These are phyloP conservation scores for Lactarius indigo DNA, from an alignment of 768 basidiomycete species.

Conservation along the genomic window DNA sequence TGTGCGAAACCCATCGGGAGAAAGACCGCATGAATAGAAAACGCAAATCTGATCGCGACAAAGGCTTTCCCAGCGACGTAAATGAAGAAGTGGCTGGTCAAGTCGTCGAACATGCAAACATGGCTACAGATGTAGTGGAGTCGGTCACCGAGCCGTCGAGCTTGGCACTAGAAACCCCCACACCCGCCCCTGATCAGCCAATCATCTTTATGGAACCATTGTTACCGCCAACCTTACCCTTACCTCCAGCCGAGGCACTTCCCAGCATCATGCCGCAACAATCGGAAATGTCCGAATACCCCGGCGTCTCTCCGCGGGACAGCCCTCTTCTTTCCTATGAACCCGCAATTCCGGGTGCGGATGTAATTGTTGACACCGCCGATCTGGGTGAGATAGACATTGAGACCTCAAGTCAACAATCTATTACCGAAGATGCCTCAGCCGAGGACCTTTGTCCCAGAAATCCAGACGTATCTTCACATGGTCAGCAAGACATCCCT, in stretches of 20 bases:
- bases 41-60: constrained; percentile 32
- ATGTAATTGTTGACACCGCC: neutral
- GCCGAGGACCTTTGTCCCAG: constrained; percentile 1
- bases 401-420: neutral
- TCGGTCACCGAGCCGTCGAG: neutral
- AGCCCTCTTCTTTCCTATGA: constrained; percentile 11
- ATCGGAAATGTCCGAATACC: constrained; percentile 4
- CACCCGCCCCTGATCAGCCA: neutral
- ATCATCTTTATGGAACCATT: constrained; percentile 24
- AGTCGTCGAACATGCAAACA: neutral
- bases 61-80: neutral
- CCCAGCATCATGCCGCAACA: neutral
- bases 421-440: neutral
- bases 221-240: constrained; percentile 13
- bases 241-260: constrained; percentile 10
- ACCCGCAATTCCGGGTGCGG: neutral
- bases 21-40: constrained; percentile 34
- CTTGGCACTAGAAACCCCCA: neutral
- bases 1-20: constrained; percentile 45
- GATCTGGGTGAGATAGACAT: neutral
- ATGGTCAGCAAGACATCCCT: constrained; percentile 1
- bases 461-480: neutral
- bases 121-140: neutral
- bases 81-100: constrained; percentile 3
- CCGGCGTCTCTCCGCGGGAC: constrained; percentile 1